These are phyloP conservation scores for Colletotrichum ledebouriae DNA, from an alignment of 2,329 filamentous ascomycete genomes.

Conservation along the genomic window DNA sequence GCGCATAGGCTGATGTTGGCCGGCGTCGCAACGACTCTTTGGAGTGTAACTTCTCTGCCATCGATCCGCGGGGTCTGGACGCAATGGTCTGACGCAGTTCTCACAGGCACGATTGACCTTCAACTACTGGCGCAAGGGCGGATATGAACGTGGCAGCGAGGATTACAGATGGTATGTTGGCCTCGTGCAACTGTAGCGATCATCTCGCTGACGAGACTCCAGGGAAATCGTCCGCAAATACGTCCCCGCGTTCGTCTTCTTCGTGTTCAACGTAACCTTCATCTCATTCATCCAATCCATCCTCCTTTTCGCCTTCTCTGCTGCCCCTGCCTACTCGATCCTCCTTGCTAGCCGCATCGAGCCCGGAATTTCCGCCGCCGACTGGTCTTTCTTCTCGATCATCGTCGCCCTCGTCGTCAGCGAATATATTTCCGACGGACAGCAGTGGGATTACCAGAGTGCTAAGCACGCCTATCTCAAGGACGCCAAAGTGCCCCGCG, in stretches of 20 bases:
- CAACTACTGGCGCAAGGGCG: slow-evolving; percentile 97
- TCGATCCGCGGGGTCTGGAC: neutral
- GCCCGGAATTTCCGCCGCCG: slow-evolving; percentile 58
- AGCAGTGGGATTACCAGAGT: slow-evolving; percentile 91
- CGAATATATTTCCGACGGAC: slow-evolving; percentile 89
- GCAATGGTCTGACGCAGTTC: slow-evolving; percentile 43
- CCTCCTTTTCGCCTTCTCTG: slow-evolving; percentile 82
- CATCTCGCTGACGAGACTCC: slow-evolving; percentile 44
- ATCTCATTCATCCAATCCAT: slow-evolving; percentile 88
- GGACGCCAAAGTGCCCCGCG: slow-evolving; percentile 77
- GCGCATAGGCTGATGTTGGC: slow-evolving; percentile 80
- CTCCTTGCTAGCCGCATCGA: slow-evolving; percentile 78
- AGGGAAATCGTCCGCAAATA: slow-evolving; percentile 79
- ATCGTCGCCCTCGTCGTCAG: slow-evolving; percentile 67
- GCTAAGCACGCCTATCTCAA: slow-evolving; percentile 84
- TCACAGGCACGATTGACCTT: slow-evolving; percentile 82
- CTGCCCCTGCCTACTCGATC: slow-evolving; percentile 84
- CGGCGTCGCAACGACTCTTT: slow-evolving; percentile 77
- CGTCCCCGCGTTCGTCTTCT: slow-evolving; percentile 76
- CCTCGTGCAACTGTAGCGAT: neutral
- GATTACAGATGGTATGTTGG: slow-evolving; percentile 86
- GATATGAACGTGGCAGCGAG: slow-evolving; percentile 89
- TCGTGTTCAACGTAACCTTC: slow-evolving; percentile 89
- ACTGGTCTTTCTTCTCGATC: slow-evolving; percentile 62
- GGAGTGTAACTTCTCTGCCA: slow-evolving; percentile 73